Evolutionary conservation across 2,329 filamentous ascomycete genomes (phyloP).

Genomic region (Blumeria hordei): DNA sequence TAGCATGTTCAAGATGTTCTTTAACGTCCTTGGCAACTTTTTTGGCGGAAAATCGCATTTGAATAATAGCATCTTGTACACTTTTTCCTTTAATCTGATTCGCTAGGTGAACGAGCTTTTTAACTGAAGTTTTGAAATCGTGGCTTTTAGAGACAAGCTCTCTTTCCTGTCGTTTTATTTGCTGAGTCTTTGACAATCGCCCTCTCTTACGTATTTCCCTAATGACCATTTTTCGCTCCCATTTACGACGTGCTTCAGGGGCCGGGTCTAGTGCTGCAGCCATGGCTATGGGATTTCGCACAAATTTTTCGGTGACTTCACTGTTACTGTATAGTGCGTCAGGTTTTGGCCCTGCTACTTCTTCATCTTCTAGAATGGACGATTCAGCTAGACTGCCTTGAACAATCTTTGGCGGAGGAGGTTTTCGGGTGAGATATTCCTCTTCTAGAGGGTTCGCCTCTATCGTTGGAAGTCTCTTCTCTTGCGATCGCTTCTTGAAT

Average conservation of each 20-base stretch:
- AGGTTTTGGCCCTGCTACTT: conserved; percentile 10
- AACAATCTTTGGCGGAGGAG: conserved; percentile 13
- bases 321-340: conserved; percentile 8
- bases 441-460: conserved; percentile 33
- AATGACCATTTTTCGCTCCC: conserved; percentile 67
- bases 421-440: conserved; percentile 22
- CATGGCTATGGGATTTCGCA: conserved; percentile 27
- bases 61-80: conserved; percentile 76
- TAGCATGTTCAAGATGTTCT: conserved; percentile 57
- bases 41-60: conserved; percentile 94
- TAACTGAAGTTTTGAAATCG: conserved; percentile 60
- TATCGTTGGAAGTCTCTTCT: not conserved
- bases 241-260: conserved; percentile 43
- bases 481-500: conserved; percentile 4
- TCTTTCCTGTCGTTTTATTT: conserved; percentile 40
- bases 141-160: conserved; percentile 35
- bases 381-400: conserved; percentile 21
- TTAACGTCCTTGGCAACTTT: conserved; percentile 62
- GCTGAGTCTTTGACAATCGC: conserved; percentile 38
- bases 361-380: conserved; percentile 27
- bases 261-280: conserved; percentile 48
- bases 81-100: conserved; percentile 81
- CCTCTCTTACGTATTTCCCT: conserved; percentile 46
- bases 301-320: not conserved
- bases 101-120: conserved; percentile 73